A percentile compares a stretch with the other conserved stretches of the same genome.
These are phyloP conservation scores for Dactylellina parvicollis DNA, from an alignment of 2,329 filamentous ascomycete genomes.

Conservation along the genomic window DNA sequence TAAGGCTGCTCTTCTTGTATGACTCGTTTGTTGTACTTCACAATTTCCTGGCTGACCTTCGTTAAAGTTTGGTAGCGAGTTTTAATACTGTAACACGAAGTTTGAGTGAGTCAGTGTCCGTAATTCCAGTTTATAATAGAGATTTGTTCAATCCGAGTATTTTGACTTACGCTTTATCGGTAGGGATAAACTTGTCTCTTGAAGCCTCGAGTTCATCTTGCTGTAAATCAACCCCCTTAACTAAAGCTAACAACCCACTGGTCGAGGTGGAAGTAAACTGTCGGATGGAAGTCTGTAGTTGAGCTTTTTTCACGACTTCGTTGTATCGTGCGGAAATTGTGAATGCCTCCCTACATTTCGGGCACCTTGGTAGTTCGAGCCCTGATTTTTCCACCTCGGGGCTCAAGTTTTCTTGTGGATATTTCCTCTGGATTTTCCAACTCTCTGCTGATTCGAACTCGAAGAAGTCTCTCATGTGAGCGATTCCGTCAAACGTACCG, in stretches of 20 bases:
- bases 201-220: slow-evolving; percentile 21
- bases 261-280: slow-evolving; percentile 29
- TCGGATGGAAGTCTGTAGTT: slow-evolving; percentile 38
- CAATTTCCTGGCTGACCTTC: neutral
- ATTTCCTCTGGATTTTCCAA: slow-evolving; percentile 23
- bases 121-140: neutral
- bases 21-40: slow-evolving; percentile 11
- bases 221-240: neutral
- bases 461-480: slow-evolving; percentile 68
- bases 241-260: neutral
- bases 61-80: neutral
- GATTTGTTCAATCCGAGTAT: no score
- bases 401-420: slow-evolving; percentile 20
- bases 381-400: slow-evolving; percentile 29
- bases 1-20: slow-evolving; percentile 37
- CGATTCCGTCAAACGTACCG: slow-evolving; percentile 70
- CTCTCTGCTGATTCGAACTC: slow-evolving; percentile 59
- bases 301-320: slow-evolving; percentile 38
- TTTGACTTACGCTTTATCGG: slow-evolving; percentile 10
- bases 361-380: slow-evolving; percentile 25
- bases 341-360: slow-evolving; percentile 20
- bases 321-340: slow-evolving; percentile 42
- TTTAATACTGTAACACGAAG: neutral
- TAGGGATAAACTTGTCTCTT: neutral
- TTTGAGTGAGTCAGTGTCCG: neutral